phyloP scores from a whole-genome alignment of 2,329 filamentous ascomycete genomes.

The Clonostachys chloroleuca region DNA sequence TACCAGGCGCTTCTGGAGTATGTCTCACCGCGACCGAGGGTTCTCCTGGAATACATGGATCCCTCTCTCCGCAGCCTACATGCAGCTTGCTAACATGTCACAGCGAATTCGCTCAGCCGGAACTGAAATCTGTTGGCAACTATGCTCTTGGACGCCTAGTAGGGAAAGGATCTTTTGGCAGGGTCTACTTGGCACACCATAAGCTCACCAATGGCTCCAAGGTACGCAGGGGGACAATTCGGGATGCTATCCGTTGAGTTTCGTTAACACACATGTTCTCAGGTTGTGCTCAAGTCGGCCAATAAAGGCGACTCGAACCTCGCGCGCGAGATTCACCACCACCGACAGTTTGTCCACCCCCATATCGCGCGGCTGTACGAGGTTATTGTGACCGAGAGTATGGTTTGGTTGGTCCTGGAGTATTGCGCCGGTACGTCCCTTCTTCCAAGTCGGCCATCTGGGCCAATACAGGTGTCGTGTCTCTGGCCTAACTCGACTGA shows the following conservation, averaged over 20 bases:
- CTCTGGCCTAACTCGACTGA: neutral
- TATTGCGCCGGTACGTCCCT: slow-evolving; percentile 75
- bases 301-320: slow-evolving; percentile 95
- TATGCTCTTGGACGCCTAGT: slow-evolving; percentile 89
- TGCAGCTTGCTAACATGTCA: slow-evolving; percentile 5
- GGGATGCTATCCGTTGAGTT: too few relatives aligned
- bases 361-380: slow-evolving; percentile 97
- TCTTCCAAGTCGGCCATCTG: neutral
- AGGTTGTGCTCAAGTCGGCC: slow-evolving; percentile 98
- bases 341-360: slow-evolving; percentile 94
- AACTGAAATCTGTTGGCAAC: slow-evolving; percentile 90
- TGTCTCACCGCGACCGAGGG: slow-evolving; percentile 24
- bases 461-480: too few relatives aligned
- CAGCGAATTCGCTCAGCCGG: slow-evolving; percentile 90
- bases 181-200: slow-evolving; percentile 93
- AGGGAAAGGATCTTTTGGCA: slow-evolving; percentile 96
- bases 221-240: slow-evolving; percentile 53
- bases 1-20: slow-evolving; percentile 96
- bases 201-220: slow-evolving; percentile 99
- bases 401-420: slow-evolving; percentile 96
- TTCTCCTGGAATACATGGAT: neutral
- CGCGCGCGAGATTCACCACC: slow-evolving; percentile 95
- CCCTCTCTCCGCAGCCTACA: neutral
- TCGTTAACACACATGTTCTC: slow-evolving; percentile 1
- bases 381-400: slow-evolving; percentile 89